Evolutionary conservation across 768 basidiomycete genomes (phyloP).

Genomic region (Chiua virens): DNA sequence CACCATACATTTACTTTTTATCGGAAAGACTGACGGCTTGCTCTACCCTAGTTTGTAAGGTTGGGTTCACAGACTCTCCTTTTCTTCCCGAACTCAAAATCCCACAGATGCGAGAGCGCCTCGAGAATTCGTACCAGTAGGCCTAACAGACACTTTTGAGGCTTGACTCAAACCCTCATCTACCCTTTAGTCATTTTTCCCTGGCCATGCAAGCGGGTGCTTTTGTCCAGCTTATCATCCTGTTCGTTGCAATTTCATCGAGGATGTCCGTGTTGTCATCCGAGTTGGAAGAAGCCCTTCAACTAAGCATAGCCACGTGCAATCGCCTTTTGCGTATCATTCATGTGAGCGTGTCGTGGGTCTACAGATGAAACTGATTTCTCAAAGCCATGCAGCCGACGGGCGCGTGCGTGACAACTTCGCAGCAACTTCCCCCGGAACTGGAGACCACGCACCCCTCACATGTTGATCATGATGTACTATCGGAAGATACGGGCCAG

Average conservation of each 20-base stretch:
- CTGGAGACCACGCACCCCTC: background rate
- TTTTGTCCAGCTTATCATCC: slow-evolving; percentile 67
- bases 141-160: slow-evolving; percentile 10
- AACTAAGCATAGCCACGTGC: slow-evolving; percentile 27
- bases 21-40: slow-evolving; percentile 37
- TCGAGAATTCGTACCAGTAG: slow-evolving; percentile 56
- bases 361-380: background rate
- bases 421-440: background rate
- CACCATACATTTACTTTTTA: slow-evolving; percentile 32
- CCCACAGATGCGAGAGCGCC: slow-evolving; percentile 45
- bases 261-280: slow-evolving; percentile 48
- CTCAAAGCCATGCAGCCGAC: slow-evolving; percentile 16
- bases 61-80: slow-evolving; percentile 19
- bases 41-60: slow-evolving; percentile 47
- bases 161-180: background rate
- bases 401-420: background rate
- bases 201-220: slow-evolving; percentile 70
- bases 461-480: background rate
- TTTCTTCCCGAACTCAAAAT: slow-evolving; percentile 1
- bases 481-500: slow-evolving; percentile 16
- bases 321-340: slow-evolving; percentile 29
- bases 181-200: slow-evolving; percentile 50
- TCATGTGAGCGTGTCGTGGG: slow-evolving; percentile 28
- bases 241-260: slow-evolving; percentile 60
- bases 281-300: slow-evolving; percentile 44